Evolutionary conservation across 768 basidiomycete species (phyloP).

Genomic region (Auriscalpium orientale): DNA sequence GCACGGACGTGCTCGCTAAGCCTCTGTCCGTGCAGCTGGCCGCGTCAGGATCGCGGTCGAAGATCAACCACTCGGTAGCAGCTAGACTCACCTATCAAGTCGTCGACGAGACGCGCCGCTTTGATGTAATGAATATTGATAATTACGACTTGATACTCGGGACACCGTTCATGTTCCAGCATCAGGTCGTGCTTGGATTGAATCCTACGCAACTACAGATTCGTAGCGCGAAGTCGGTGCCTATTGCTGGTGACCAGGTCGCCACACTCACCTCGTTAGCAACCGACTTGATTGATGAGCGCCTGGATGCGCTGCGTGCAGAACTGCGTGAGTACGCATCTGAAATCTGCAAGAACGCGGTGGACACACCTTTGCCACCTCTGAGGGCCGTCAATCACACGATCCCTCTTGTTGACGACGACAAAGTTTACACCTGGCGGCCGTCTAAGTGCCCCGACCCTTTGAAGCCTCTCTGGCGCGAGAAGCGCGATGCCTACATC

Average conservation of each 20-base stretch:
- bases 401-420: conserved; percentile 28
- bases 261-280: neutral
- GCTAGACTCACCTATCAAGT: conserved; percentile 27
- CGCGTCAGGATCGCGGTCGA: conserved; percentile 32
- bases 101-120: conserved; percentile 20
- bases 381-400: conserved; percentile 28
- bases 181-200: conserved; percentile 1
- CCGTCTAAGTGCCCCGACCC: conserved; percentile 30
- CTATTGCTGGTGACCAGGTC: neutral
- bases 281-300: neutral
- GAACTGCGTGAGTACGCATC: conserved; percentile 14
- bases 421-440: conserved; percentile 27
- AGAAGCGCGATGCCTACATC: conserved; percentile 25
- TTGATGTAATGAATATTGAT: conserved; percentile 22
- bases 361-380: conserved; percentile 18
- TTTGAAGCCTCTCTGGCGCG: conserved; percentile 17
- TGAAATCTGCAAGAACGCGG: conserved; percentile 12
- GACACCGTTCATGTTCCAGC: conserved; percentile 25
- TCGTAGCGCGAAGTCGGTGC: neutral
- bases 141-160: conserved; percentile 25
- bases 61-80: conserved; percentile 24
- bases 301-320: neutral
- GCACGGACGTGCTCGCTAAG: conserved; percentile 18
- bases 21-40: conserved; percentile 33
- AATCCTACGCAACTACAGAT: neutral